Base-by-base conservation (phyloP, 768 basidiomycete species). In the Collybia sordida region DNA sequence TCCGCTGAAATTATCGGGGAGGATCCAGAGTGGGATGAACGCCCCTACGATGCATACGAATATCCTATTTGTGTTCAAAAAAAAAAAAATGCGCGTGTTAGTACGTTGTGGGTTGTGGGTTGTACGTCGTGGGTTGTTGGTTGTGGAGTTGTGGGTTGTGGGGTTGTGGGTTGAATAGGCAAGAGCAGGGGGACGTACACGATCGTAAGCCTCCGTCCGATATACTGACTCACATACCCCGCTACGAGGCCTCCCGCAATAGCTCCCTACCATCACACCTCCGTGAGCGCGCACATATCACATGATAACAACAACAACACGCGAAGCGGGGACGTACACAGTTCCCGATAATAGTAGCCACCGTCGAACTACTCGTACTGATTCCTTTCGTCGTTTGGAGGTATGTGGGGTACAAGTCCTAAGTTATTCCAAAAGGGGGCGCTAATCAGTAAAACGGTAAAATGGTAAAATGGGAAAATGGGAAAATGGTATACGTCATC, bases 1-100 rank as follows among this genome's bases (percentile, higher is more conserved):
- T 2, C 72, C 77, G 1, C 77, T 63, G 66, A 93, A 93, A 1
- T 74, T 66, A 9, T 58, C 65, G 1, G 93, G 92, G 8, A 95
- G 57, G 58, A 92, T 88, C 93, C 91, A 94, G 1, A 93, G 73
- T 0, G 87, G 87, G 58, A 89, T 87, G 67, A 75, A 75, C 2
- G 64, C 74, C 71, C 74, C 83, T 41, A 83, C 68, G 42, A 81
- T 64, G 17, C 79, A 50, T 27, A 83, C 77, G 63, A 77, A 83
- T 24, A 80, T 63, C 18, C 80, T 82, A 38, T n/a, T n/a, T n/a
- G n/a, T n/a, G n/a, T n/a, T n/a, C n/a, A n/a, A n/a, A n/a, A n/a
- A n/a, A n/a, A n/a, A n/a, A n/a, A n/a, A 50, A 61, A 59, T 17
- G 28, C 24, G 12, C 12, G 36, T 1, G 7, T 15, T 18, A n/a